Conservation (phyloP, 2,329 filamentous ascomycete species). For the Orbilia brochopaga region DNA sequence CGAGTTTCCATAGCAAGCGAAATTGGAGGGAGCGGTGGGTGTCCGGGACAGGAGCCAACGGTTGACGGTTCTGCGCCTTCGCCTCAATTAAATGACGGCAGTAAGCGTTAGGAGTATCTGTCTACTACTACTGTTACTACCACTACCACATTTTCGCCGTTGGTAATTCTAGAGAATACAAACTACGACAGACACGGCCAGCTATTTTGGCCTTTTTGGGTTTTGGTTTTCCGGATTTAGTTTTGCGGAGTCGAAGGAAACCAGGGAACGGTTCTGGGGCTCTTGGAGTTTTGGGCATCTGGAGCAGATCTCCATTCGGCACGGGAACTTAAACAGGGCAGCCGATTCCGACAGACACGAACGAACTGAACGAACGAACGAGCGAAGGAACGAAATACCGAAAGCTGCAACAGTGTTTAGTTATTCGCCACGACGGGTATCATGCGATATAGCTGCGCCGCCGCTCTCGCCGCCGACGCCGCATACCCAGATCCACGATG, state of each 20-base stretch:
- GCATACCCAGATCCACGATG: constrained; percentile 50
- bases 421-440: constrained; percentile 20
- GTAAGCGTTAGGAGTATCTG: background rate
- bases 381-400: background rate
- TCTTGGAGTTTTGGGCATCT: too few relatives aligned
- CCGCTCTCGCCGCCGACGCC: constrained; percentile 21
- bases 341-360: background rate
- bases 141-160: background rate
- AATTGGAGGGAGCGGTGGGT: constrained; percentile 20
- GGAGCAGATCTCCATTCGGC: too few relatives aligned
- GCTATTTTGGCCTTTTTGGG: too few relatives aligned
- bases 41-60: constrained; percentile 4
- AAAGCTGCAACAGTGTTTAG: constrained; percentile 1
- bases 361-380: too few relatives aligned
- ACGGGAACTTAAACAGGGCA: background rate
- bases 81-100: background rate
- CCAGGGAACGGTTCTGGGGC: too few relatives aligned
- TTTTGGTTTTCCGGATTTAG: too few relatives aligned
- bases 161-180: too few relatives aligned
- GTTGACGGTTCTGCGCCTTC: constrained; percentile 2
- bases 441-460: constrained; percentile 39
- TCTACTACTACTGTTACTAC: constrained; percentile 13
- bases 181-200: too few relatives aligned
- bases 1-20: constrained; percentile 50
- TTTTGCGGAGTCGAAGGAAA: too few relatives aligned